Conservation (phyloP, 345 rosid species). For the Salix brachista region DNA sequence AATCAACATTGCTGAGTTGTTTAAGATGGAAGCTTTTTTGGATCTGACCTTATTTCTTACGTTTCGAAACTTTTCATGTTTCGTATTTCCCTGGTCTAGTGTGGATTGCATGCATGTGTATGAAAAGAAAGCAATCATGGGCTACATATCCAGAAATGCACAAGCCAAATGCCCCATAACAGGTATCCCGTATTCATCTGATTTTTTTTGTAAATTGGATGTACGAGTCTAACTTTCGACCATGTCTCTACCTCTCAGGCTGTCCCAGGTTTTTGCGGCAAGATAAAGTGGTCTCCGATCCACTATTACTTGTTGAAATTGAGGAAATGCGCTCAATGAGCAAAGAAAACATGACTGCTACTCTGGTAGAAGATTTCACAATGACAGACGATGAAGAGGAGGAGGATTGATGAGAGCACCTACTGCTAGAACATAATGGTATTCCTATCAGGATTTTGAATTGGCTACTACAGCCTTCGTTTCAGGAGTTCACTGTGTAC, state of each 20-base stretch:
- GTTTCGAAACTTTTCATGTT: neutral
- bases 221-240: neutral
- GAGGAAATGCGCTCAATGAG: slow-evolving; percentile 57
- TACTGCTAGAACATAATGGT: neutral
- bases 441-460: neutral
- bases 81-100: slow-evolving; percentile 32
- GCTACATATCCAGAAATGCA: slow-evolving; percentile 38
- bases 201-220: neutral
- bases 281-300: slow-evolving; percentile 51
- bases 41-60: neutral
- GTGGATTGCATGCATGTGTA: slow-evolving; percentile 82
- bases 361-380: slow-evolving; percentile 75
- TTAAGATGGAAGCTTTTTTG: neutral
- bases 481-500: neutral
- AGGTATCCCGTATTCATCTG: slow-evolving; percentile 39
- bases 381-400: slow-evolving; percentile 24
- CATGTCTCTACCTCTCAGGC: slow-evolving; percentile 34
- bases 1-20: neutral
- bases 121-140: slow-evolving; percentile 51
- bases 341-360: slow-evolving; percentile 37
- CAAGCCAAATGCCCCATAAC: slow-evolving; percentile 57
- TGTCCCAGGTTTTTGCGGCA: slow-evolving; percentile 58
- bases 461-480: neutral
- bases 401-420: neutral
- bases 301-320: slow-evolving; percentile 56